Evolutionary conservation across 805 yeast species (phyloP).

Genomic region (Suhomyces canberraensis): DNA sequence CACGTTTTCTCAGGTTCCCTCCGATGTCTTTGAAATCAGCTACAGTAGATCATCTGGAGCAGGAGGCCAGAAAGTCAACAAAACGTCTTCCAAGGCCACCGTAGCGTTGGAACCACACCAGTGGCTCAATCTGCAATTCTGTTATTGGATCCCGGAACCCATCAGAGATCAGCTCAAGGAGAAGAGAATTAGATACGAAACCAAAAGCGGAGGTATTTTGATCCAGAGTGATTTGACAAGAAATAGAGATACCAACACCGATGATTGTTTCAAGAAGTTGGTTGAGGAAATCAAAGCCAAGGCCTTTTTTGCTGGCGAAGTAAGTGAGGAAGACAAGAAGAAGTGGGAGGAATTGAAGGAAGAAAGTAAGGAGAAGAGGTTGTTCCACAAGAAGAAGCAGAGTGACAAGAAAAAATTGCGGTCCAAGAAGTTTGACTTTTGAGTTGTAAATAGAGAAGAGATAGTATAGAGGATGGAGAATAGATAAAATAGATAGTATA

Average conservation of each 20-base stretch:
- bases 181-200: slow-evolving; percentile 49
- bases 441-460: too few species aligned
- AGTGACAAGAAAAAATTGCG: slow-evolving; percentile 39
- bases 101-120: slow-evolving; percentile 42
- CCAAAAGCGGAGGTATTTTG: slow-evolving; percentile 52
- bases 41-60: slow-evolving; percentile 74
- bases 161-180: slow-evolving; percentile 40
- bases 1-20: slow-evolving; percentile 39
- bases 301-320: slow-evolving; percentile 48
- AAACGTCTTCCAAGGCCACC: slow-evolving; percentile 66
- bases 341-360: slow-evolving; percentile 49
- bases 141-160: slow-evolving; percentile 59
- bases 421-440: slow-evolving; percentile 31
- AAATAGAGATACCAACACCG: slow-evolving; percentile 54
- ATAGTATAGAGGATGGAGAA: too few species aligned
- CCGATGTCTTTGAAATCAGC: slow-evolving; percentile 38
- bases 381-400: slow-evolving; percentile 32
- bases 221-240: slow-evolving; percentile 61
- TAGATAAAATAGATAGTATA: too few species aligned
- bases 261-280: slow-evolving; percentile 59
- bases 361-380: slow-evolving; percentile 29
- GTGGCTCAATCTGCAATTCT: slow-evolving; percentile 40
- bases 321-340: slow-evolving; percentile 41
- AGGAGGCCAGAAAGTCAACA: slow-evolving; percentile 87
- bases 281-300: slow-evolving; percentile 46